Percentiles rank a stretch among this genome's conserved stretches.
Conservation (phyloP, 495 filamentous ascomycete species). For the Tuber melanosporum region DNA sequence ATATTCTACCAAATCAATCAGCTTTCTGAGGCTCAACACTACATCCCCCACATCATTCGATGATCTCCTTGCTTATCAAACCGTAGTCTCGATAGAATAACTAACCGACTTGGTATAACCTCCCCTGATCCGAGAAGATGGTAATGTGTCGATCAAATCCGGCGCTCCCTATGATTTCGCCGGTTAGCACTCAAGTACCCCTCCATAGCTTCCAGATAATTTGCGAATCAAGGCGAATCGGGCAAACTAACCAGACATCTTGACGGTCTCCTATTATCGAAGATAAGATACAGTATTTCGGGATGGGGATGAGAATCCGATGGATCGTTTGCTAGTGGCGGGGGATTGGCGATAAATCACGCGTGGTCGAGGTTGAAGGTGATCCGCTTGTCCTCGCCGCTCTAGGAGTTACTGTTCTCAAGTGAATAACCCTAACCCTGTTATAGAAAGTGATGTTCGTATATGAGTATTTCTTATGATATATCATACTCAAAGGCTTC, state of each 20-base stretch:
- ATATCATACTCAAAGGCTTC: no score
- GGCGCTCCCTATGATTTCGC: slow-evolving; percentile 65
- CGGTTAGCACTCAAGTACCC: slow-evolving; percentile 25
- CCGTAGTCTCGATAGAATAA: slow-evolving; percentile 33
- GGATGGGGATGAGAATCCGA: background rate
- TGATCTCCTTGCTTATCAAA: background rate
- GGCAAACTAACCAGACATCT: slow-evolving; percentile 44
- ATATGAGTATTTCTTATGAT: no score
- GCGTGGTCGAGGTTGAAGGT: background rate
- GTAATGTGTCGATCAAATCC: slow-evolving; percentile 98
- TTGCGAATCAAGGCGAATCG: slow-evolving; percentile 8
- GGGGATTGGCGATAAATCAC: background rate
- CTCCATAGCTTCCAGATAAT: slow-evolving; percentile 26
- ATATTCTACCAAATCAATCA: slow-evolving; percentile 65
- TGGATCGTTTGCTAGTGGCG: background rate
- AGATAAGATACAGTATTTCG: slow-evolving; percentile 4
- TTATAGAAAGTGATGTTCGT: no score
- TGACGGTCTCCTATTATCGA: slow-evolving; percentile 23
- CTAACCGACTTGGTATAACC: slow-evolving; percentile 98
- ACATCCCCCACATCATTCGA: background rate
- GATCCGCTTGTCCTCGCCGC: background rate
- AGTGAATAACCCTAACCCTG: background rate
- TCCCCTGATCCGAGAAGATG: slow-evolving; percentile 97
- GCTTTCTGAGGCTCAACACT: slow-evolving; percentile 13
- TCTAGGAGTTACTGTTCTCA: background rate